These are phyloP conservation scores for Tricladium varicosporioides DNA, from an alignment of 2,329 filamentous ascomycete species.

Conservation along the genomic window DNA sequence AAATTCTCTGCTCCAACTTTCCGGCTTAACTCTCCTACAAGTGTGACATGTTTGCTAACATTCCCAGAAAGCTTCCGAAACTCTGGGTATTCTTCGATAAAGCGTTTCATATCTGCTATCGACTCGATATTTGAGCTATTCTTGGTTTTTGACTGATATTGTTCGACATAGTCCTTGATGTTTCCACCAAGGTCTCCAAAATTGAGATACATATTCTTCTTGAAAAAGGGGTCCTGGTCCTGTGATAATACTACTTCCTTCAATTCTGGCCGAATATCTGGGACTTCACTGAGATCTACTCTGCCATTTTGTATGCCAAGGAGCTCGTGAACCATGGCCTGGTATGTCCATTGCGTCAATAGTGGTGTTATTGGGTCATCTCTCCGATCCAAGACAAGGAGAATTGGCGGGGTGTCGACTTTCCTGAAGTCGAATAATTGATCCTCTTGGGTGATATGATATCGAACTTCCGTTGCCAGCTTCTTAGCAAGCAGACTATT, in stretches of 20 bases:
- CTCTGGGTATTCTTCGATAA: constrained; percentile 98
- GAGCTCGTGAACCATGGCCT: constrained; percentile 99
- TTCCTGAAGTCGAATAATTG: constrained; percentile 95
- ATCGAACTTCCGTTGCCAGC: constrained; percentile 86
- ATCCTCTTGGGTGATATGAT: constrained; percentile 92
- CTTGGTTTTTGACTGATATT: constrained; percentile 97
- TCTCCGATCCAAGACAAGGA: constrained; percentile 85
- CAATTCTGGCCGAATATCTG: constrained; percentile 80
- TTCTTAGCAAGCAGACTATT: constrained; percentile 90
- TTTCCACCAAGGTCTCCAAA: constrained; percentile 94
- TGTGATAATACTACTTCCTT: constrained; percentile 94
- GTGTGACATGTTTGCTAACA: constrained; percentile 95
- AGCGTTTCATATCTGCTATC: constrained; percentile 97
- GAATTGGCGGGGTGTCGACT: constrained; percentile 89
- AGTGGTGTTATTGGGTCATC: constrained; percentile 94
- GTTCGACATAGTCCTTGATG: constrained; percentile 97
- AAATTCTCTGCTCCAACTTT: constrained; percentile 82
- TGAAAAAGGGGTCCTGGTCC: constrained; percentile 98
- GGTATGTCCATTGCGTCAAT: constrained; percentile 97
- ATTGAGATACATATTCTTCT: constrained; percentile 98
- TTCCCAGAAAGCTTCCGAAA: constrained; percentile 97
- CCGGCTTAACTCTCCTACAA: constrained; percentile 90
- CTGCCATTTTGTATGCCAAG: constrained; percentile 93
- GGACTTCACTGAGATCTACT: constrained; percentile 81
- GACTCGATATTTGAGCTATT: constrained; percentile 95